Percentiles rank a stretch among this genome's conserved stretches.
phyloP scores from a whole-genome alignment of 108 stramenopile species.

The Skeletonema menzelii region DNA sequence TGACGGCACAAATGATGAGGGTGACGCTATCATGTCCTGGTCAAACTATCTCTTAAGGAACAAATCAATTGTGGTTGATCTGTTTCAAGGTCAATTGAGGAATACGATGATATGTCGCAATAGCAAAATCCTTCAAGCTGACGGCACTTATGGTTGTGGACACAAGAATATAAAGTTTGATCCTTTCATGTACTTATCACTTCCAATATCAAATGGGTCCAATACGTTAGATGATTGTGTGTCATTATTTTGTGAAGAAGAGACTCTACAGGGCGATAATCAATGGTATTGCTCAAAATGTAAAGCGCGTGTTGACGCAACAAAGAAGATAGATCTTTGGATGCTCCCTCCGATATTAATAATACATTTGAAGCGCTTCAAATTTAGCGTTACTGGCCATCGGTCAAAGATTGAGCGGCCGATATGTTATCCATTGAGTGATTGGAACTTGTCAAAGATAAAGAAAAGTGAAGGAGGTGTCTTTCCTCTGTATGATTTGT shows the following conservation, averaged over 20 bases:
- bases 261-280: conserved; percentile 74
- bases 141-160: conserved; percentile 49
- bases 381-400: conserved; percentile 55
- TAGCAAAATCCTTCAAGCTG: conserved; percentile 2
- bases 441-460: conserved; percentile 61
- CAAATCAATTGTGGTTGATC: conserved; percentile 88
- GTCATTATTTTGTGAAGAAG: conserved; percentile 68
- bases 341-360: conserved; percentile 91
- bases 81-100: conserved; percentile 96
- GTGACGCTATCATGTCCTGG: conserved; percentile 86
- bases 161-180: conserved; percentile 87
- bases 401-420: conserved; percentile 70
- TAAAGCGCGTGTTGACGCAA: conserved; percentile 74
- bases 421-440: conserved; percentile 60
- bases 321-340: conserved; percentile 89
- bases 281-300: conserved; percentile 86
- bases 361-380: conserved; percentile 94
- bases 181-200: conserved; percentile 93
- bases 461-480: conserved; percentile 45
- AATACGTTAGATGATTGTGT: conserved; percentile 74
- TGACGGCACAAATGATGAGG: conserved; percentile 78
- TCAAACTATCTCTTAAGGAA: conserved; percentile 83
- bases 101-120: conserved; percentile 78
- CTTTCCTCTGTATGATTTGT: conserved; percentile 88
- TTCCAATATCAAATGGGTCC: conserved; percentile 64